Conservation (phyloP, 2,329 filamentous ascomycete genomes). For the Penicillium sp. region DNA sequence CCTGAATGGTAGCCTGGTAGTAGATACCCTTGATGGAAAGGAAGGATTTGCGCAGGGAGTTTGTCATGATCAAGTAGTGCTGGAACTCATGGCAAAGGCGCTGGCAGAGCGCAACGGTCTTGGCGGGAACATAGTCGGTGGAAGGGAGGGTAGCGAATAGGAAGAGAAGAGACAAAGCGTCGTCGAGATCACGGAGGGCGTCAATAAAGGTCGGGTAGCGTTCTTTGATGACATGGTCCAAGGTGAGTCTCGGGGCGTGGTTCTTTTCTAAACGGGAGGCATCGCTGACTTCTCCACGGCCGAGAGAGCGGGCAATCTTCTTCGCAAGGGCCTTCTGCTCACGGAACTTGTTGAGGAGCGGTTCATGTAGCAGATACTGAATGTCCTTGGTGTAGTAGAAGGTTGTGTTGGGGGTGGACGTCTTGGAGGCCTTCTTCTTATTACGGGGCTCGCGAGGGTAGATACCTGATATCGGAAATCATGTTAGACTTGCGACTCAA, state of each 20-base stretch:
- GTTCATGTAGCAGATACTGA: conserved; percentile 96
- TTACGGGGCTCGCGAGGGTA: conserved; percentile 95
- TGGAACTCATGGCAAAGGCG: conserved; percentile 92
- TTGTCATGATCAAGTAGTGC: conserved; percentile 90
- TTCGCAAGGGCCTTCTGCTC: conserved; percentile 96
- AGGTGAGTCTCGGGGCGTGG: conserved; percentile 79
- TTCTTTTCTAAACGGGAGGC: conserved; percentile 88
- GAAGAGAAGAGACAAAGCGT: conserved; percentile 95
- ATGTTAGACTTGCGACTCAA: conserved; percentile 16
- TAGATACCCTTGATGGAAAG: conserved; percentile 99
- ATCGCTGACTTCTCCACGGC: conserved; percentile 84
- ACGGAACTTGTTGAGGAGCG: conserved; percentile 87
- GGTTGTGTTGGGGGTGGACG: conserved; percentile 82
- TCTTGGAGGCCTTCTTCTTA: conserved; percentile 95
- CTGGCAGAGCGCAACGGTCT: conserved; percentile 94
- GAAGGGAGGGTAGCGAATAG: conserved; percentile 95
- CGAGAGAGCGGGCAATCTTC: conserved; percentile 91
- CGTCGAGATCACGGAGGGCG: conserved; percentile 88
- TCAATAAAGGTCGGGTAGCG: conserved; percentile 97
- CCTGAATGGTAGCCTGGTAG: conserved; percentile 95
- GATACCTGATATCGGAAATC: conserved; percentile 56
- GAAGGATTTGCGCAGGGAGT: conserved; percentile 92
- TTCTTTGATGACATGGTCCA: conserved; percentile 97
- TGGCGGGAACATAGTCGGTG: conserved; percentile 80
- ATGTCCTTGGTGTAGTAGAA: conserved; percentile 95